A percentile compares a stretch with the other conserved stretches of the same genome.
Conservation (phyloP, 2,329 filamentous ascomycete species). For the Exophiala dermatitidis region DNA sequence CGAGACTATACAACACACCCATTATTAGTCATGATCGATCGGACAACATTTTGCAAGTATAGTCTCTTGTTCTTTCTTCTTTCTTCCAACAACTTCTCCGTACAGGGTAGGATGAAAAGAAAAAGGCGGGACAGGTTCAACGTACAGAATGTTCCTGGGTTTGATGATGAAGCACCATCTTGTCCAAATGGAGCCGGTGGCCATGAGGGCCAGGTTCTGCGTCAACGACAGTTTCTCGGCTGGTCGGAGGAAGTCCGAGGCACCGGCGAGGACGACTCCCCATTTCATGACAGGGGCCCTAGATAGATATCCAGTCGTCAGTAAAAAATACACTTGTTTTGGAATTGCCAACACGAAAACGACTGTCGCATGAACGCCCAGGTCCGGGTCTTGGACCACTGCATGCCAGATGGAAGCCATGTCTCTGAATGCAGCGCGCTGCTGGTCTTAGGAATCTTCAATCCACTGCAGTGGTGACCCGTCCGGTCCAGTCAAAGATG, state of each 20-base stretch:
- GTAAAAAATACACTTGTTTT: background rate
- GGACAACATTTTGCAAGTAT: too few relatives aligned
- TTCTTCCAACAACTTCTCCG: too few relatives aligned
- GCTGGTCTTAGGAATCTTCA: too few relatives aligned
- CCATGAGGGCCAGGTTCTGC: slow-evolving; percentile 83
- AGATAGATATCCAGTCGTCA: slow-evolving; percentile 7
- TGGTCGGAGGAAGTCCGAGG: slow-evolving; percentile 85
- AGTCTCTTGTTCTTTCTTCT: too few relatives aligned
- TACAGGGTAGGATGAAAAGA: too few relatives aligned
- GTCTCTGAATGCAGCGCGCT: too few relatives aligned
- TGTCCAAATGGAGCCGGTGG: slow-evolving; percentile 94
- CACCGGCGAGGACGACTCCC: slow-evolving; percentile 83
- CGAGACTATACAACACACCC: slow-evolving; percentile 52
- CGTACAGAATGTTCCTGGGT: slow-evolving; percentile 79
- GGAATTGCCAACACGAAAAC: background rate
- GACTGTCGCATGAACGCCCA: too few relatives aligned
- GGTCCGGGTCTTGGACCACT: too few relatives aligned
- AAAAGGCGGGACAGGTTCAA: background rate
- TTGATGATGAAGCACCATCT: slow-evolving; percentile 97
- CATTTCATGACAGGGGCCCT: slow-evolving; percentile 98
- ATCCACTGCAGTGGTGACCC: too few relatives aligned
- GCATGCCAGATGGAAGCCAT: too few relatives aligned
- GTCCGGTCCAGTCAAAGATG: too few relatives aligned
- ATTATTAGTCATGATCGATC: background rate
- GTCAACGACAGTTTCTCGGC: slow-evolving; percentile 87